These are phyloP conservation scores for Cephalotrichum gorgonifer DNA, from an alignment of 2,329 filamentous ascomycete genomes.

Conservation along the genomic window DNA sequence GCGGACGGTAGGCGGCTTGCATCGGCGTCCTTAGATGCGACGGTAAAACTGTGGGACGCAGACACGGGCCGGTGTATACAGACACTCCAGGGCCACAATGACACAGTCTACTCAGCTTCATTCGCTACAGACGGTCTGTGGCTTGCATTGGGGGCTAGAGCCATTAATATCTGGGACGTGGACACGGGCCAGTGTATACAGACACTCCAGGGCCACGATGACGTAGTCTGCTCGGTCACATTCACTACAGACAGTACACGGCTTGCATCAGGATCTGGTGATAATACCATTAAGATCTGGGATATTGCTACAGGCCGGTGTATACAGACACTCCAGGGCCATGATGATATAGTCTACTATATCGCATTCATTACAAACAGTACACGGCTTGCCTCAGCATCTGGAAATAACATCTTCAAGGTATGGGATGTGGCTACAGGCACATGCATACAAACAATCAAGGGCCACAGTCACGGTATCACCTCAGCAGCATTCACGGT, in stretches of 20 bases:
- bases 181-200: neutral
- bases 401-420: no score
- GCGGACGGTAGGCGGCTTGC: neutral
- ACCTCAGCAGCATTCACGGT: no score
- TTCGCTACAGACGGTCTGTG: conserved; percentile 6
- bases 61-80: neutral
- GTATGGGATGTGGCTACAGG: no score
- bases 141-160: conserved; percentile 7
- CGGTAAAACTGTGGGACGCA: conserved; percentile 6
- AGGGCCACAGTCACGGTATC: no score
- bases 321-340: no score
- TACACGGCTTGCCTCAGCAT: no score
- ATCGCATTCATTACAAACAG: no score
- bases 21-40: conserved; percentile 7
- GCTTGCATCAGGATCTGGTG: conserved; percentile 1
- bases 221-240: conserved; percentile 4
- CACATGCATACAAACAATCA: no score
- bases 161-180: conserved; percentile 7
- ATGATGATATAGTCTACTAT: no score
- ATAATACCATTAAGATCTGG: conserved; percentile 9
- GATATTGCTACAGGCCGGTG: neutral
- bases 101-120: conserved; percentile 4
- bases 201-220: neutral
- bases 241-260: conserved; percentile 6
- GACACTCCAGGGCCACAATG: neutral